Base-by-base conservation (phyloP, 1,139 yeast species). In the Candida neerlandica region DNA sequence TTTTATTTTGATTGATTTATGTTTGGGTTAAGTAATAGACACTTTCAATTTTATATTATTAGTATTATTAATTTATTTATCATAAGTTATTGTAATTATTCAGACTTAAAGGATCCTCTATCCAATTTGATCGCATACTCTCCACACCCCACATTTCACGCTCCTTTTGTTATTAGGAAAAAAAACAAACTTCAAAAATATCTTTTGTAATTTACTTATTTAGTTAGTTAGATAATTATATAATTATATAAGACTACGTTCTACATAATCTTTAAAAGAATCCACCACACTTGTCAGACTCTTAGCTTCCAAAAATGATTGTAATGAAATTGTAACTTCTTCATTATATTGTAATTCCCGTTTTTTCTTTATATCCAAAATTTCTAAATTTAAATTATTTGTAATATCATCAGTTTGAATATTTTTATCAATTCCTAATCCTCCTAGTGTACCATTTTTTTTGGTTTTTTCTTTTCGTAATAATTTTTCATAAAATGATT, bases 191-290 rank as follows among this genome's bases (percentile, higher is more conserved):
- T n/a, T n/a, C n/a, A n/a, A n/a, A n/a, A n/a, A n/a, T n/a, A n/a
- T n/a, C n/a, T n/a, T n/a, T n/a, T n/a, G n/a, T n/a, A 7, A 19
- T 19, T 21, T 38, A 38, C 11, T 35, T 4, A 12, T 14, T 15
- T 15, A 35, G 12, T 35, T 43, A 43, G n/a, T n/a, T n/a, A n/a
- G n/a, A n/a, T n/a, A n/a, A n/a, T n/a, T 4, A 12, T 14, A 12
- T 15, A 35, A 16, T 35, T 43, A 43, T 43, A 43, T 43, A 19
- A 43, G 45, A 34, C 41, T 43, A 34, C 34, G 40, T 43, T 43
- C 45, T 15, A 43, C 45, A 26, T 34, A 43, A 35, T 43, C 45
- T 35, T 43, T 43, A 18, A 43, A 43, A 16, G 45, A 43, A 27
- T 43, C 45, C 15, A 43, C 45, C 2, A 35, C 45, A 33, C 14